Percentiles rank a stretch among this genome's conserved stretches.
These are phyloP conservation scores for Saururus chinensis DNA, from an alignment of 164 flowering plant species.

Conservation along the genomic window DNA sequence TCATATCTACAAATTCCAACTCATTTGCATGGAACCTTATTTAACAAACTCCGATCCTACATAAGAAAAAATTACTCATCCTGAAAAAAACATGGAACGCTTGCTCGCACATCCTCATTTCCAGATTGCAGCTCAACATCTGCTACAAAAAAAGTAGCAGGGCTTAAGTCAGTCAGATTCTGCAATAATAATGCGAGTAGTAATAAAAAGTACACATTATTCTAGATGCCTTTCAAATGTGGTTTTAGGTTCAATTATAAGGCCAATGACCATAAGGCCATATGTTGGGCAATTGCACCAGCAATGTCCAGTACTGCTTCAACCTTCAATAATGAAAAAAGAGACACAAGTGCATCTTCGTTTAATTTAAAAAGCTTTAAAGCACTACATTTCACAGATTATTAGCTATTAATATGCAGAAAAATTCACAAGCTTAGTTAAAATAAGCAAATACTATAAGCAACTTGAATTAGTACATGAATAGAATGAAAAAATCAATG, in stretches of 20 bases:
- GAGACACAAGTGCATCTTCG: no score
- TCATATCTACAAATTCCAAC: not conserved
- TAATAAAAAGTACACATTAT: not conserved
- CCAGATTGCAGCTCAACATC: not conserved
- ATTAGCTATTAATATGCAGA: no score
- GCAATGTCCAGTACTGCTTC: no score
- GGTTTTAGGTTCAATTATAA: not conserved
- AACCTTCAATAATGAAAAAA: no score
- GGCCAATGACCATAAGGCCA: not conserved
- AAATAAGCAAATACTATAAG: no score
- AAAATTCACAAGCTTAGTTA: no score
- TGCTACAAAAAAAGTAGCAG: no score
- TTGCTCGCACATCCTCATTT: not conserved
- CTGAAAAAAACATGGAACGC: not conserved
- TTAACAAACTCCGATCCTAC: not conserved
- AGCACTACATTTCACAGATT: no score
- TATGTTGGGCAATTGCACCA: no score
- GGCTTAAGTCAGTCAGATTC: not conserved
- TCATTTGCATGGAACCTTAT: not conserved
- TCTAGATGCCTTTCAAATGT: not conserved
- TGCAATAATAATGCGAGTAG: not conserved
- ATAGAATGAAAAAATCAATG: no score
- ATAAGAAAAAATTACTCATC: not conserved
- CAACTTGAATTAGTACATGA: no score
- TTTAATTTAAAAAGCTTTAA: no score